Conservation (phyloP, 345 rosid species). For the Anastatica hierochuntica region DNA sequence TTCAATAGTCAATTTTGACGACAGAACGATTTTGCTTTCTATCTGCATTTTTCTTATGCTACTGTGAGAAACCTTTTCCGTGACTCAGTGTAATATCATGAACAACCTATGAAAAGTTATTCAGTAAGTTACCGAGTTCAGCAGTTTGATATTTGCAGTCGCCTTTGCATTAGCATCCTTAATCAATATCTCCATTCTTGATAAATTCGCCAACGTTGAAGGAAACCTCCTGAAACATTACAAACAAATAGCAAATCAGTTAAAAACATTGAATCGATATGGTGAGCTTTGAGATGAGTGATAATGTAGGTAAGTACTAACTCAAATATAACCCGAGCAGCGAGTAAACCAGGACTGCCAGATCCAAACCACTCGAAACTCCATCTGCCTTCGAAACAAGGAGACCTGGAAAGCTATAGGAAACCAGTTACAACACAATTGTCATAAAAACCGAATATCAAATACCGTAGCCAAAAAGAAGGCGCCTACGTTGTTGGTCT, state of each 20-base stretch:
- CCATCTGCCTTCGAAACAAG: conserved; percentile 89
- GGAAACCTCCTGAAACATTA: conserved; percentile 65
- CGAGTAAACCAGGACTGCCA: conserved; percentile 62
- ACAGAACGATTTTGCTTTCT: conserved; percentile 60
- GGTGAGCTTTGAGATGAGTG: background rate
- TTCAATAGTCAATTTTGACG: conserved; percentile 65
- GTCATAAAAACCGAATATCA: background rate
- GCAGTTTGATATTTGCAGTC: conserved; percentile 52
- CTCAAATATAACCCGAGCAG: conserved; percentile 64
- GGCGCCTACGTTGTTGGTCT: conserved; percentile 87
- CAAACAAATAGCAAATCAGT: background rate
- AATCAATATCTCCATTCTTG: conserved; percentile 59
- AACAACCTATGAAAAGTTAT: background rate
- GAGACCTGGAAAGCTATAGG: conserved; percentile 72
- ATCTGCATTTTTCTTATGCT: no score
- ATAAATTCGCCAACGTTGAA: conserved; percentile 51
- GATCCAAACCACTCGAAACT: conserved; percentile 90
- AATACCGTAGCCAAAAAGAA: background rate
- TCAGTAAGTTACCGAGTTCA: conserved; percentile 46
- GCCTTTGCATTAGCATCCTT: conserved; percentile 56
- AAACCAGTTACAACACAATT: conserved; percentile 36
- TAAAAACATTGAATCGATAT: no score
- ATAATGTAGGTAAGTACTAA: conserved; percentile 25
- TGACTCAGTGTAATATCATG: background rate
- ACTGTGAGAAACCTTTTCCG: conserved; percentile 30